Conservation (phyloP, 306 rosid genomes). For the Lotus japonicus region DNA sequence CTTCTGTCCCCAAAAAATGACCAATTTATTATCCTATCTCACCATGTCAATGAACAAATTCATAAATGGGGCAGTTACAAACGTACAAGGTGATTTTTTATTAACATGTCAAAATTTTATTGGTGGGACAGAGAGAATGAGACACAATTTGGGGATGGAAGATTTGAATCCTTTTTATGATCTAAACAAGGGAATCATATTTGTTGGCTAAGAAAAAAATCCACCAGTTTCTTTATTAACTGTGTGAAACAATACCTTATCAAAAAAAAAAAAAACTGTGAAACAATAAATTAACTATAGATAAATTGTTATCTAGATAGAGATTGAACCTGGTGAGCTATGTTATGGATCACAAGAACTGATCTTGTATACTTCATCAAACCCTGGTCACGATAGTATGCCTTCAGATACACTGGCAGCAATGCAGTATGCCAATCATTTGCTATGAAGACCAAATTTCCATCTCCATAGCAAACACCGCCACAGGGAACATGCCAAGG, state of each 20-base stretch:
- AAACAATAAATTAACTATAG: neutral
- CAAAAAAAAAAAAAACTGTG: too few species aligned
- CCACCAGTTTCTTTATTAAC: neutral
- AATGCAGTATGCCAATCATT: slow-evolving; percentile 91
- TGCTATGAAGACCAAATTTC: slow-evolving; percentile 79
- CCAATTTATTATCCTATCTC: too few species aligned
- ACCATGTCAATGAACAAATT: too few species aligned
- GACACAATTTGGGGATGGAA: too few species aligned
- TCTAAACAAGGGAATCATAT: neutral
- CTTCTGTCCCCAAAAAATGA: too few species aligned
- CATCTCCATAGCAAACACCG: slow-evolving; percentile 86
- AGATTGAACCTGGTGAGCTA: slow-evolving; percentile 74
- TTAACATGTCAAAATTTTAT: too few species aligned
- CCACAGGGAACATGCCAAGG: slow-evolving; percentile 93
- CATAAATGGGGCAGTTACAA: too few species aligned
- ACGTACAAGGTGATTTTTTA: too few species aligned
- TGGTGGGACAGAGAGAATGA: too few species aligned
- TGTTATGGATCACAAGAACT: slow-evolving; percentile 84
- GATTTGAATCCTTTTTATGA: neutral
- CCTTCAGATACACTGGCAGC: slow-evolving; percentile 79
- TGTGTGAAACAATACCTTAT: neutral
- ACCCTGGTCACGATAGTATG: slow-evolving; percentile 66
- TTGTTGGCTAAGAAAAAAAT: neutral
- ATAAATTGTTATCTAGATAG: neutral
- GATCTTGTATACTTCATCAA: slow-evolving; percentile 68